Base-by-base conservation (phyloP, 441 rosid species). In the Syzygium syzygioides region DNA sequence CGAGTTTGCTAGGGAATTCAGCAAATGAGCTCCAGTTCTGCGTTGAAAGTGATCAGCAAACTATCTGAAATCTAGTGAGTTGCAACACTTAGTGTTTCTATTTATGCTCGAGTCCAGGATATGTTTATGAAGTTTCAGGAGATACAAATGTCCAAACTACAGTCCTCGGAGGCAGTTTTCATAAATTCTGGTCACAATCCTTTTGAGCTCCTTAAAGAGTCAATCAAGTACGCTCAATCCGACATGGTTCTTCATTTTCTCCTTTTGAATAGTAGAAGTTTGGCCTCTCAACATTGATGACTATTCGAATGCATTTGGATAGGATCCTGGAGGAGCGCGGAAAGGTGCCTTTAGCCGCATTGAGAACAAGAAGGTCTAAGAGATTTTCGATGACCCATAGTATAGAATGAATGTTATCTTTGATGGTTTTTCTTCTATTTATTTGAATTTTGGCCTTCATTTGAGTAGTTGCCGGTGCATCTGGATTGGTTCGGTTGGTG, bases 401-500 rank as follows among this genome's bases (percentile, higher is more conserved):
- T 15, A 86, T 26, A 19, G 15, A 50, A 34, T 90, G 34, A 37
- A 59, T 32, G 64, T 54, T 5, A 52, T 68, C 41, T 88, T 48
- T 85, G 26, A 41, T 57, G 71, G 19, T 14, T 62, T n/a, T n/a
- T n/a, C 37, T 7, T 62, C 71, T 62, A 62, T 62, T 62, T 7
- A 62, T 30, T n/a, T 4, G 7, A 26, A 59, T 26, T 26, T 59
- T 28, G 15, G 19, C 37, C 71, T n/a, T 30, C 34, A 15, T 30
- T 62, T 23, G 48, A 57, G 28, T 50, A 90, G 89, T 62, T 66
- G 68, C 89, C 89, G 19, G 86, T 57, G 34, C 79, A 56, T 28
- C 62, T 85, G 30, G 89, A 87, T 50, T 85, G 87, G 89, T 85
- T 87, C 28, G 91, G 89, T 55, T 87, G 86, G 91, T 55, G 80